phyloP scores from a whole-genome alignment of 139 green algal genomes.

The Chlamydomonas schloesseri region DNA sequence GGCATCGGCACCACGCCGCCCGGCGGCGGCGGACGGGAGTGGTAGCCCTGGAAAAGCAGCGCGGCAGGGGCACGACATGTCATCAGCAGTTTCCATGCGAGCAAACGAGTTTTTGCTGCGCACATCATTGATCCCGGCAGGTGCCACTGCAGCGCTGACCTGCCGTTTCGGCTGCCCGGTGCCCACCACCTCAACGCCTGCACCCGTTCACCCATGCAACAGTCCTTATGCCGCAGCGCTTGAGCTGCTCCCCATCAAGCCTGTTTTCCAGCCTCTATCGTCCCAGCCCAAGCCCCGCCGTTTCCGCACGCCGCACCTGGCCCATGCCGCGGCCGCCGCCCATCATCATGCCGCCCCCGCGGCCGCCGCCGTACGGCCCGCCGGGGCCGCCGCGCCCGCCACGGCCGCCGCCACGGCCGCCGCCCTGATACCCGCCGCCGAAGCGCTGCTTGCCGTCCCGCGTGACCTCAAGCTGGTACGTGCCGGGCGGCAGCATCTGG shows the following conservation, averaged over 20 bases:
- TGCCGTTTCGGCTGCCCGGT: too few species aligned
- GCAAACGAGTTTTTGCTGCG: too few species aligned
- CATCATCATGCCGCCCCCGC: slow-evolving; percentile 5
- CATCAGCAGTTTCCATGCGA: neutral
- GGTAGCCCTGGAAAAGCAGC: neutral
- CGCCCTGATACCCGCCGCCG: slow-evolving; percentile 6
- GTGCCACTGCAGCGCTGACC: too few species aligned
- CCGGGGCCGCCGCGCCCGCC: slow-evolving; percentile 1
- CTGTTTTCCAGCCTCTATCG: too few species aligned
- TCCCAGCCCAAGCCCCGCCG: too few species aligned
- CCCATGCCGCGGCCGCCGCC: slow-evolving; percentile 36
- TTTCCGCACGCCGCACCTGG: neutral
- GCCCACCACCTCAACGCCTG: too few species aligned
- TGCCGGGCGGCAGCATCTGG: slow-evolving; percentile 35
- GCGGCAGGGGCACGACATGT: neutral
- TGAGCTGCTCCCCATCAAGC: too few species aligned
- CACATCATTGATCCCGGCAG: too few species aligned
- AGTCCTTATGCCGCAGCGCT: too few species aligned
- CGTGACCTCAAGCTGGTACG: slow-evolving; percentile 41
- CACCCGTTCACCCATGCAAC: too few species aligned
- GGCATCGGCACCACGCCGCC: slow-evolving; percentile 7
- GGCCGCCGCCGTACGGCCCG: neutral
- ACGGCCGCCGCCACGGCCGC: neutral
- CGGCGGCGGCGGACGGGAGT: neutral
- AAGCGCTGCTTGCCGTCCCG: slow-evolving; percentile 12